Evolutionary conservation across 345 rosid genomes (phyloP).

Genomic region (Eucalyptus pauciflora): DNA sequence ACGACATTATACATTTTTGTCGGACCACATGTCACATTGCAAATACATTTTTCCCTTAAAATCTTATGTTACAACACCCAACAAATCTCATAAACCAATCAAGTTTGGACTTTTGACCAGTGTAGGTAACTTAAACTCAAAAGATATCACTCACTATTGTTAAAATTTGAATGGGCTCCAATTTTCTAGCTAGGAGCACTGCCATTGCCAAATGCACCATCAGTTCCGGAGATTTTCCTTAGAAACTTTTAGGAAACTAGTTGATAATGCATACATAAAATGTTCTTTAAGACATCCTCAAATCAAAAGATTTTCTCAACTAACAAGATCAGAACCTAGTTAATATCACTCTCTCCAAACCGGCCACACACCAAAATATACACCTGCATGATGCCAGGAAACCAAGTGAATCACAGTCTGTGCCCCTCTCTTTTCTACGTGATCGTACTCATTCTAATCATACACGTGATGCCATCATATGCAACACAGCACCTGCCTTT

Average conservation of each 20-base stretch:
- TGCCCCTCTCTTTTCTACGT: not conserved
- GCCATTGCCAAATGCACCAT: not conserved
- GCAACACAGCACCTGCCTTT: not conserved
- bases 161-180: not conserved
- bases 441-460: not conserved
- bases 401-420: not conserved
- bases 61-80: not conserved
- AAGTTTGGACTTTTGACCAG: not conserved
- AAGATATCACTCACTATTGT: not conserved
- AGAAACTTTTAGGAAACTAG: not conserved
- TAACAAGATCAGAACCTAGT: not conserved
- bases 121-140: rapidly evolving
- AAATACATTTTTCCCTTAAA: not conserved
- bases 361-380: not conserved
- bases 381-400: not conserved
- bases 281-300: not conserved
- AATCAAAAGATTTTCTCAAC: not conserved
- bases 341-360: not conserved
- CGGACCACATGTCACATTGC: not conserved
- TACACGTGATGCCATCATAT: not conserved
- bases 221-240: not conserved
- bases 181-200: not conserved
- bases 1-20: not conserved
- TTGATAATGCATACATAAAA: not conserved
- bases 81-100: not conserved